phyloP scores from a whole-genome alignment of 768 basidiomycete species.

The Russula lepida region DNA sequence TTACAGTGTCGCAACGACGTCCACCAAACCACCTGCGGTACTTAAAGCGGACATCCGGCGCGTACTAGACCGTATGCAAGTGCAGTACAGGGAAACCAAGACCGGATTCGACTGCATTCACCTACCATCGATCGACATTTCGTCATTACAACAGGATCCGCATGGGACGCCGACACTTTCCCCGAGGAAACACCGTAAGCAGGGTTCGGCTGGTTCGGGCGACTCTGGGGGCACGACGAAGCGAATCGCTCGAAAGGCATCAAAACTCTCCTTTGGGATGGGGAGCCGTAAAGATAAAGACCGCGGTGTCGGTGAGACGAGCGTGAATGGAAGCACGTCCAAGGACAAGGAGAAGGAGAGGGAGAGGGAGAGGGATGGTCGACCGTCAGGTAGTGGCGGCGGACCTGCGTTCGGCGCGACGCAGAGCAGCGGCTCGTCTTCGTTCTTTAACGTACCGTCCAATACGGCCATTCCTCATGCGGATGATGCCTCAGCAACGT shows the following conservation, averaged over 20 bases:
- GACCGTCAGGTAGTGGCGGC: constrained; percentile 38
- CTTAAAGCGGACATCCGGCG: constrained; percentile 80
- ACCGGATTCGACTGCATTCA: constrained; percentile 96
- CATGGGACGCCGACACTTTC: constrained; percentile 25
- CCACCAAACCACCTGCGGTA: constrained; percentile 72
- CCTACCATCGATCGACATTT: constrained; percentile 85
- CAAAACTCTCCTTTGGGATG: constrained; percentile 70
- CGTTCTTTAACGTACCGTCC: constrained; percentile 76
- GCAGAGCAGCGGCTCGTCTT: constrained; percentile 70
- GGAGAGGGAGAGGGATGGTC: constrained; percentile 40
- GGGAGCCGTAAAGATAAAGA: constrained; percentile 45
- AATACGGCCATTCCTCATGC: constrained; percentile 33
- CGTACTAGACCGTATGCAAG: constrained; percentile 90
- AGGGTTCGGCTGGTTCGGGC: constrained; percentile 42
- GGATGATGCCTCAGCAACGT: constrained; percentile 29
- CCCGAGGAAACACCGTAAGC: constrained; percentile 33
- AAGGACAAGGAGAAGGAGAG: constrained; percentile 18
- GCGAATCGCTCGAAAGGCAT: constrained; percentile 62
- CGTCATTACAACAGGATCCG: constrained; percentile 51
- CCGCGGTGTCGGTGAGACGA: constrained; percentile 24
- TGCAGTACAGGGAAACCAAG: constrained; percentile 86
- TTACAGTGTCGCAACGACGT: constrained; percentile 95
- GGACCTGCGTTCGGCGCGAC: constrained; percentile 41
- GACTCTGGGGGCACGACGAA: constrained; percentile 44
- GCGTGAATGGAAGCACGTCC: constrained; percentile 13